Conservation (phyloP, 83 land plant species). For the Diphasiastrum complanatum region DNA sequence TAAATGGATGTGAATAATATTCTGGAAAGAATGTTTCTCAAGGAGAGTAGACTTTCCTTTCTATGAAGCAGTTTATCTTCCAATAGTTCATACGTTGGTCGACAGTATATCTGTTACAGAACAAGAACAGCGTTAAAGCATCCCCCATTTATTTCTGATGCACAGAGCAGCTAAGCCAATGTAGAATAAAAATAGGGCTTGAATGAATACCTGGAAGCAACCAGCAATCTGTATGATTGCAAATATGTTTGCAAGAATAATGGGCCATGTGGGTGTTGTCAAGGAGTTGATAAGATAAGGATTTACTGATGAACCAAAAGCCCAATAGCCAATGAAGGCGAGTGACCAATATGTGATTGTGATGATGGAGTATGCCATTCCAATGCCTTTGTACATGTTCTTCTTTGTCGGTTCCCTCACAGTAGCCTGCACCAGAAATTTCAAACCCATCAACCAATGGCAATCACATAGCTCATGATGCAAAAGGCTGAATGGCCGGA, state of each 20-base stretch:
- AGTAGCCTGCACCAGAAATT: conserved; percentile 41
- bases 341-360: conserved; percentile 44
- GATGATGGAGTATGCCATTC: conserved; percentile 43
- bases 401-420: conserved; percentile 42
- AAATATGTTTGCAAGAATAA: conserved; percentile 49
- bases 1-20: conserved; percentile 37
- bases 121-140: background rate
- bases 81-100: conserved; percentile 51
- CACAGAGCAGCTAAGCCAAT: background rate
- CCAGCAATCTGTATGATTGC: conserved; percentile 56
- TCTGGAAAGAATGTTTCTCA: conserved; percentile 19
- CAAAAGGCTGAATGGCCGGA: too few relatives aligned
- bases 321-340: conserved; percentile 59
- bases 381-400: conserved; percentile 60
- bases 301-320: conserved; percentile 47
- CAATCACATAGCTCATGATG: too few relatives aligned
- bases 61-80: conserved; percentile 27
- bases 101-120: conserved; percentile 46
- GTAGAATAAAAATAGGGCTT: background rate
- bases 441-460: too few relatives aligned
- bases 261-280: conserved; percentile 44
- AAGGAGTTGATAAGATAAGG: conserved; percentile 47
- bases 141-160: background rate
- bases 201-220: conserved; percentile 49
- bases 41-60: background rate